Evolutionary conservation across 164 flowering plant genomes (phyloP).

Genomic region (Litsea cubeba): DNA sequence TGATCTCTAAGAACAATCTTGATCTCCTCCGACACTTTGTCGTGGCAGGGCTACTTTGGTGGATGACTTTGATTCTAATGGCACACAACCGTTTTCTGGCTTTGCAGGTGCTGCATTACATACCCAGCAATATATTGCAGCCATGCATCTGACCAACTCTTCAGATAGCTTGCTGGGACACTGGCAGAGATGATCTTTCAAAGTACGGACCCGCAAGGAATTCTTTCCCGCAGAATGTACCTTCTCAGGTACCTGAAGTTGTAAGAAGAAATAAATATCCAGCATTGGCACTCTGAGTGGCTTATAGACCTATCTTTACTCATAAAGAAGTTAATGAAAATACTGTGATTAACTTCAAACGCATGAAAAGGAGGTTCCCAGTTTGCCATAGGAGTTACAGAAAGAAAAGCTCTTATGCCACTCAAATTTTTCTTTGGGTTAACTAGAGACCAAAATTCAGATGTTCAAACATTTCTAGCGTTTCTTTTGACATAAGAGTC

Average conservation of each 20-base stretch:
- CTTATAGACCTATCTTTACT: background rate
- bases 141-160: conserved; percentile 85
- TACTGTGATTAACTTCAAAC: too few relatives aligned
- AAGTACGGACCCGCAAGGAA: background rate
- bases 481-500: too few relatives aligned
- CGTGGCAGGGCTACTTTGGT: conserved; percentile 43
- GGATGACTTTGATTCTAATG: conserved; percentile 50
- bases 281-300: background rate
- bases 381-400: too few relatives aligned
- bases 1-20: conserved; percentile 44
- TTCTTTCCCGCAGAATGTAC: background rate
- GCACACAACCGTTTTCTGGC: conserved; percentile 36
- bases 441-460: too few relatives aligned
- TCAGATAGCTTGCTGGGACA: conserved; percentile 81
- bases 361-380: too few relatives aligned
- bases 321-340: too few relatives aligned
- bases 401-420: too few relatives aligned
- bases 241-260: background rate
- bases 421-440: too few relatives aligned
- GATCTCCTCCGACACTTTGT: conserved; percentile 30
- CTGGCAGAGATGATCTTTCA: conserved; percentile 70
- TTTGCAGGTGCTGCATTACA: conserved; percentile 33
- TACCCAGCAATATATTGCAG: conserved; percentile 68
- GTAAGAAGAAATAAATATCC: conserved; percentile 2
- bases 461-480: too few relatives aligned